These are phyloP conservation scores for Penicillium lividum DNA, from an alignment of 495 filamentous ascomycete species.

Conservation along the genomic window DNA sequence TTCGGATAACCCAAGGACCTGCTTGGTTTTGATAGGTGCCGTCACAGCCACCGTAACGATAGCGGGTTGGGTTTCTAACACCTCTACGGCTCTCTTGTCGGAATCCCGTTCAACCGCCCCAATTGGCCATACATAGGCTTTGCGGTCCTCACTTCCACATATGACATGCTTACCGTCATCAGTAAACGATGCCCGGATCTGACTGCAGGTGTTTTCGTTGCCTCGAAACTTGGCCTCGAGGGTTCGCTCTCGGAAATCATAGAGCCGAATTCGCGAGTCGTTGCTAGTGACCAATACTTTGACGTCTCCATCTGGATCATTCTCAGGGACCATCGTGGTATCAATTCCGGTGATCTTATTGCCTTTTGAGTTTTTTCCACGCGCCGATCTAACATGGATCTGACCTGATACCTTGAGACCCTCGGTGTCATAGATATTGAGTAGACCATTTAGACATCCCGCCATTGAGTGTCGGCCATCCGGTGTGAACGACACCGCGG, in stretches of 20 bases:
- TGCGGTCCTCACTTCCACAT: conserved; percentile 89
- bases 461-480: conserved; percentile 90
- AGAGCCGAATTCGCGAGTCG: conserved; percentile 90
- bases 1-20: conserved; percentile 74
- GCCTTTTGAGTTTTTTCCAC: conserved; percentile 91
- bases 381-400: conserved; percentile 84
- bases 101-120: conserved; percentile 62
- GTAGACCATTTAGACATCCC: conserved; percentile 81
- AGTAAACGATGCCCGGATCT: conserved; percentile 87
- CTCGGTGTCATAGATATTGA: conserved; percentile 94
- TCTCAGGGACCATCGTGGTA: conserved; percentile 63
- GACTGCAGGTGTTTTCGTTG: conserved; percentile 87
- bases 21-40: conserved; percentile 76
- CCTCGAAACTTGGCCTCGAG: conserved; percentile 91
- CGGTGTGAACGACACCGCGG: conserved; percentile 89
- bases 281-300: conserved; percentile 93
- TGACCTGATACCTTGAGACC: conserved; percentile 80
- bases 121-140: conserved; percentile 86
- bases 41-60: conserved; percentile 87
- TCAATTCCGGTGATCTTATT: conserved; percentile 97
- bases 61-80: conserved; percentile 84
- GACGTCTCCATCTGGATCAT: conserved; percentile 67
- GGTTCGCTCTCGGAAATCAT: conserved; percentile 79
- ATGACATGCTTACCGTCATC: conserved; percentile 88
- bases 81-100: conserved; percentile 78